Conservation (phyloP, 1,139 yeast genomes). For the Protomyces arabidopsidicola region DNA sequence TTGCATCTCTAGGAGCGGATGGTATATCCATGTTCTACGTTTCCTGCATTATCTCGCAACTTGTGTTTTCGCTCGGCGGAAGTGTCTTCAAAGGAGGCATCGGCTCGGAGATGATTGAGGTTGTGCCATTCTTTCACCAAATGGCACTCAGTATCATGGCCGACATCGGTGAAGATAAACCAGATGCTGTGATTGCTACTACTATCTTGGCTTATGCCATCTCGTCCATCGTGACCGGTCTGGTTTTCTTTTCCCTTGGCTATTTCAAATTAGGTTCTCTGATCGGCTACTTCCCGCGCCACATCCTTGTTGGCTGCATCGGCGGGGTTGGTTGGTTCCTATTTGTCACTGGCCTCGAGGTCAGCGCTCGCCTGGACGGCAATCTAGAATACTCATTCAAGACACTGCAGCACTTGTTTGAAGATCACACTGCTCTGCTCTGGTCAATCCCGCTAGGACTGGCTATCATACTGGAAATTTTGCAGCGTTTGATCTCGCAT, state of each 20-base stretch:
- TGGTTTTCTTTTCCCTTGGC: constrained; percentile 72
- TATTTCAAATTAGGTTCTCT: constrained; percentile 72
- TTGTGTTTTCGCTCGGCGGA: constrained; percentile 83
- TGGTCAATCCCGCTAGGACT: constrained; percentile 70
- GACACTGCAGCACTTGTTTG: constrained; percentile 43
- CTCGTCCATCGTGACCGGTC: constrained; percentile 79
- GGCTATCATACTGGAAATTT: constrained; percentile 53
- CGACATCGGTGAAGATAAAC: constrained; percentile 52
- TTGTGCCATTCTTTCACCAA: constrained; percentile 93
- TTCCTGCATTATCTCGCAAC: constrained; percentile 80
- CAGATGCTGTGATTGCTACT: constrained; percentile 71
- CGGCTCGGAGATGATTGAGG: constrained; percentile 97
- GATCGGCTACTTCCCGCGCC: constrained; percentile 94
- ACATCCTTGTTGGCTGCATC: constrained; percentile 90
- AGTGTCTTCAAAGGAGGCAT: constrained; percentile 83
- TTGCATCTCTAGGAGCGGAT: constrained; percentile 73
- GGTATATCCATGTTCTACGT: constrained; percentile 93
- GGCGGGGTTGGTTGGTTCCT: constrained; percentile 97
- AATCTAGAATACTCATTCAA: constrained; percentile 59
- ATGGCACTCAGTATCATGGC: constrained; percentile 74
- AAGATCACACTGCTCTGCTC: constrained; percentile 48
- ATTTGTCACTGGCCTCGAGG: constrained; percentile 85
- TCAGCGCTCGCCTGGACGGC: constrained; percentile 72
- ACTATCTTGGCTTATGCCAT: constrained; percentile 80
- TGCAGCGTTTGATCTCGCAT: constrained; percentile 63